Evolutionary conservation across 1,284 basidiomycete species (phyloP).

Genomic region (Paramarasmius palmivorus): DNA sequence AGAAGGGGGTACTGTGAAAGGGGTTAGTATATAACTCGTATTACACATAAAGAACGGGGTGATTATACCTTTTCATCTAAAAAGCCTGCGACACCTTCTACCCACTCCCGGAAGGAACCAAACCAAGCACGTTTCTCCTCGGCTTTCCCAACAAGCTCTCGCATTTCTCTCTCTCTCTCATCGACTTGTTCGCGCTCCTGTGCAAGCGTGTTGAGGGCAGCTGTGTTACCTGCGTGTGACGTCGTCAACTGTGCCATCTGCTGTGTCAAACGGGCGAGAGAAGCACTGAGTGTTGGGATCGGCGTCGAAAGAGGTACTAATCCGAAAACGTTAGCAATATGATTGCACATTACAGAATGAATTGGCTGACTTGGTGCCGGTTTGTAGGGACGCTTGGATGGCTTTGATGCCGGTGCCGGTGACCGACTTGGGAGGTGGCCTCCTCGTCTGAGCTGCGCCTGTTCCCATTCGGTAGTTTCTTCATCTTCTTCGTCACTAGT

Average conservation of each 20-base stretch:
- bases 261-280: constrained; percentile 58
- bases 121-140: constrained; percentile 91
- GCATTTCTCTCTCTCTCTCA: constrained; percentile 75
- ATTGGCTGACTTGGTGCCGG: constrained; percentile 70
- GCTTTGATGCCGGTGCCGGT: constrained; percentile 26
- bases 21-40: constrained; percentile 4
- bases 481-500: constrained; percentile 82
- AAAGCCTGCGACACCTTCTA: constrained; percentile 86
- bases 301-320: constrained; percentile 63
- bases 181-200: constrained; percentile 75
- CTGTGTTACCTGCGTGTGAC: constrained; percentile 70
- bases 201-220: constrained; percentile 60
- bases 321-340: constrained; percentile 20
- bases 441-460: constrained; percentile 81
- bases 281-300: constrained; percentile 57
- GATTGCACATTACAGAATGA: not conserved
- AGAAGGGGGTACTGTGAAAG: constrained; percentile 71
- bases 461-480: constrained; percentile 89
- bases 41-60: constrained; percentile 5
- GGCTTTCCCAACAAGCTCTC: constrained; percentile 76
- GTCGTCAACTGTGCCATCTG: constrained; percentile 68
- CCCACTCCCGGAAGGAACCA: constrained; percentile 79
- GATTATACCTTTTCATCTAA: constrained; percentile 86
- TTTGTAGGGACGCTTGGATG: constrained; percentile 62
- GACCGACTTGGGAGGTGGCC: constrained; percentile 45